phyloP scores from a whole-genome alignment of 371 early-diverging fungal genomes.

The Ordospora colligata region DNA sequence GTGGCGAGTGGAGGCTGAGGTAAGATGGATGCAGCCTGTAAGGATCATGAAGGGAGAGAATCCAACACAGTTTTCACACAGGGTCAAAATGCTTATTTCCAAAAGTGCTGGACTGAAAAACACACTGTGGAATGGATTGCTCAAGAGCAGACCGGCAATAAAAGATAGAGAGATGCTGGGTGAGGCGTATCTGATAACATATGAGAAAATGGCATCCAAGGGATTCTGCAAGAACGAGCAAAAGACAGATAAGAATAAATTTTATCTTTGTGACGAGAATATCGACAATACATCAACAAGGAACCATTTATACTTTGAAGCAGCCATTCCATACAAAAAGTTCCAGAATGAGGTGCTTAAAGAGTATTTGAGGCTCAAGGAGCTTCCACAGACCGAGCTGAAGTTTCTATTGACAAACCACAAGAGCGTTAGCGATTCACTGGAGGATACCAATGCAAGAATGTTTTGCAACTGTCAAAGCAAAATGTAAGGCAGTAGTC shows the following conservation, averaged over 20 bases:
- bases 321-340: neutral
- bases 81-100: conserved; percentile 64
- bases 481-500: no score
- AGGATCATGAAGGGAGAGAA: conserved; percentile 54
- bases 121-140: conserved; percentile 66
- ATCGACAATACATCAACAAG: neutral
- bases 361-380: conserved; percentile 33
- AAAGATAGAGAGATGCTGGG: conserved; percentile 57
- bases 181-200: conserved; percentile 32
- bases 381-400: neutral
- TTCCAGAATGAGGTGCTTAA: conserved; percentile 34
- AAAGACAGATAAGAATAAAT: neutral
- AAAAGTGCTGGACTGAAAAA: conserved; percentile 63
- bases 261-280: neutral
- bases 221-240: neutral
- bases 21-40: conserved; percentile 56
- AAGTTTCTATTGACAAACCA: neutral
- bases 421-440: neutral
- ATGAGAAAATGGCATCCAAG: neutral
- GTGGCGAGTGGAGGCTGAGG: conserved; percentile 63
- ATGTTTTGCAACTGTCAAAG: neutral
- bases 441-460: neutral
- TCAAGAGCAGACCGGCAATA: conserved; percentile 62
- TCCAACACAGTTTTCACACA: conserved; percentile 63
- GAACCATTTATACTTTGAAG: conserved; percentile 15